Evolutionary conservation across 169 alveolate genomes (phyloP).

Genomic region (Amoebophrya sp.): DNA sequence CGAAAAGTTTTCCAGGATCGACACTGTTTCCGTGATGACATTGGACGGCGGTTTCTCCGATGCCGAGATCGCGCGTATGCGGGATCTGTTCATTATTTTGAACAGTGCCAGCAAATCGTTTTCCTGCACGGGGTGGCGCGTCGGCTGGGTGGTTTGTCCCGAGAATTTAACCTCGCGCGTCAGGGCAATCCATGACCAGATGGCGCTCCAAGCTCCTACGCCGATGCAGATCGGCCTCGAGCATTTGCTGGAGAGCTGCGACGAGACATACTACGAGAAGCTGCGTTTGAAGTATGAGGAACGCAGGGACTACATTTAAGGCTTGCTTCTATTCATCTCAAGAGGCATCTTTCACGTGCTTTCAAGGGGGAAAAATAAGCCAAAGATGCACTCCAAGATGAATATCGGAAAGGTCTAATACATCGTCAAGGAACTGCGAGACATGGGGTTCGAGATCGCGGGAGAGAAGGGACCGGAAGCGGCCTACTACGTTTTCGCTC

Average conservation of each 20-base stretch:
- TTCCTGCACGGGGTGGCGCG: slow-evolving; percentile 24
- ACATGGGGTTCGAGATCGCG: background rate
- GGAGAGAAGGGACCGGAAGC: background rate
- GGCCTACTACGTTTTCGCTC: background rate
- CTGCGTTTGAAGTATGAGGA: background rate
- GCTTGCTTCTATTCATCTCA: too few relatives aligned
- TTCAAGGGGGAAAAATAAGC: too few relatives aligned
- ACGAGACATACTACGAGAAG: background rate
- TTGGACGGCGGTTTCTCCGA: background rate
- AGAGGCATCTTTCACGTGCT: too few relatives aligned
- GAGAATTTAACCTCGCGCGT: background rate
- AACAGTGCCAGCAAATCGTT: background rate
- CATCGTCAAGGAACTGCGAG: background rate
- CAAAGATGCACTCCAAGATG: too few relatives aligned
- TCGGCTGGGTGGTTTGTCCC: background rate
- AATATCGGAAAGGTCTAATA: too few relatives aligned
- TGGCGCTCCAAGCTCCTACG: background rate
- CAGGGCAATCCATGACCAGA: background rate
- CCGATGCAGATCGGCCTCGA: background rate
- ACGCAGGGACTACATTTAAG: background rate
- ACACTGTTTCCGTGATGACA: background rate
- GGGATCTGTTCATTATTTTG: background rate
- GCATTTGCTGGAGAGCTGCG: background rate
- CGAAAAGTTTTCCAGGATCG: too few relatives aligned
- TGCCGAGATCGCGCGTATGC: background rate